Conservation (phyloP, 2,329 filamentous ascomycete genomes). For the Xylaria polymorpha region DNA sequence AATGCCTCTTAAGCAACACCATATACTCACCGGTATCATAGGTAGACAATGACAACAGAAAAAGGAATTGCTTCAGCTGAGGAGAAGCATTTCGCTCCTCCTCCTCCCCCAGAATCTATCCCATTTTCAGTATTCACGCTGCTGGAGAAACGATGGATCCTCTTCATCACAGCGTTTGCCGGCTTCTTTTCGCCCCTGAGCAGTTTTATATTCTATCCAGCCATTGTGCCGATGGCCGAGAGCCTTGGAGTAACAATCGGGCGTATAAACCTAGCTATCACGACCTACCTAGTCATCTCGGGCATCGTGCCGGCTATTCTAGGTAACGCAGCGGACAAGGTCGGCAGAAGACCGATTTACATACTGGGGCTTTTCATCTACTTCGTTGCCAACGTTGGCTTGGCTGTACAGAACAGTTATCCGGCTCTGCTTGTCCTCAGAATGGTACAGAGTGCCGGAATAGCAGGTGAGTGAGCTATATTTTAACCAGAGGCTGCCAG, state of each 20-base stretch:
- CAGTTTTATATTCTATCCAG: constrained; percentile 44
- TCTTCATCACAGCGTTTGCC: constrained; percentile 41
- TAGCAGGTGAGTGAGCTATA: constrained; percentile 23
- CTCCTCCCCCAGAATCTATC: not conserved
- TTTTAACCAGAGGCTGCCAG: no score
- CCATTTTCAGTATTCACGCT: constrained; percentile 35
- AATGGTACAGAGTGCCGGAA: constrained; percentile 57
- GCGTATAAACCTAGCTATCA: constrained; percentile 35
- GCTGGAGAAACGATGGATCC: constrained; percentile 39
- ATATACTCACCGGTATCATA: not conserved
- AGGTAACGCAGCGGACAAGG: constrained; percentile 55
- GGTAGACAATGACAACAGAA: constrained; percentile 8
- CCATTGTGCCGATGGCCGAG: constrained; percentile 37
- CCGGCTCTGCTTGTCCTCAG: constrained; percentile 61
- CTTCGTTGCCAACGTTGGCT: constrained; percentile 54
- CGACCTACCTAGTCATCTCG: constrained; percentile 56
- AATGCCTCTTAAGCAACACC: not conserved
- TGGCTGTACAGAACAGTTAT: constrained; percentile 58
- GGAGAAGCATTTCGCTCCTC: not conserved
- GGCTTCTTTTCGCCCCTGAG: constrained; percentile 42
- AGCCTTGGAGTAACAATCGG: constrained; percentile 36
- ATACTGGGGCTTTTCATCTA: constrained; percentile 53
- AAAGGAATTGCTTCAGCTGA: not conserved
- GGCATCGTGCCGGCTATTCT: constrained; percentile 56
- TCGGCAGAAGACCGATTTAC: constrained; percentile 55